Conservation (phyloP, 2,329 filamentous ascomycete species). For the Aspergillus sp. region DNA sequence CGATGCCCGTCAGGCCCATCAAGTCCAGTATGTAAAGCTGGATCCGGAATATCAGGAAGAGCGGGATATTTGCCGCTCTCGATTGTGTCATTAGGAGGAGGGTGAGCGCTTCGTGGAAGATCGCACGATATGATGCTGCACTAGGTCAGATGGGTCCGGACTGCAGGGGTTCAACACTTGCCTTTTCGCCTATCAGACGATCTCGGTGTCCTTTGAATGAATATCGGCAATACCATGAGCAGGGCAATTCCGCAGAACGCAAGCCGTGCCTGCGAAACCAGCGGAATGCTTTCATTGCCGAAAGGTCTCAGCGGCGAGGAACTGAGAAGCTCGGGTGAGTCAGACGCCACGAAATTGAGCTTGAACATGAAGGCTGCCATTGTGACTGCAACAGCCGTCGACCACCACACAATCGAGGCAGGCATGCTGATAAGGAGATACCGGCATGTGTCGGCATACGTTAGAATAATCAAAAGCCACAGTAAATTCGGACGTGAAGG, state of each 20-base stretch:
- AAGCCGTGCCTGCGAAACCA: constrained; percentile 44
- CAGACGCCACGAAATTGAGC: constrained; percentile 73
- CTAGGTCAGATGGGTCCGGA: no score
- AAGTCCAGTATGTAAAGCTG: constrained; percentile 46
- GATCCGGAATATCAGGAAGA: constrained; percentile 66
- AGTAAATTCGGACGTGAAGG: constrained; percentile 55
- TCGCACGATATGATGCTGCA: constrained; percentile 10
- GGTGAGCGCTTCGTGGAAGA: constrained; percentile 57
- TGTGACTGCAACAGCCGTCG: constrained; percentile 35
- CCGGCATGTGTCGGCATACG: constrained; percentile 55
- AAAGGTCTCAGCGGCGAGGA: constrained; percentile 25
- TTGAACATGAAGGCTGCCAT: constrained; percentile 70
- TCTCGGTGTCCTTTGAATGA: constrained; percentile 5
- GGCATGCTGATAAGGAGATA: constrained; percentile 30
- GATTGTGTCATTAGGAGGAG: constrained; percentile 82
- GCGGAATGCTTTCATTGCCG: constrained; percentile 29
- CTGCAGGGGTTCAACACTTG: constrained; percentile 9
- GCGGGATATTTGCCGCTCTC: constrained; percentile 71
- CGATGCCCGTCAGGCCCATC: constrained; percentile 35
- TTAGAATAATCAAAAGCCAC: constrained; percentile 62
- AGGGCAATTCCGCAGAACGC: constrained; percentile 39
- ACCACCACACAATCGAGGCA: constrained; percentile 13
- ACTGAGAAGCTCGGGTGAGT: constrained; percentile 70
- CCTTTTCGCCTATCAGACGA: constrained; percentile 4
- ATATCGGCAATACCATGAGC: constrained; percentile 19